Evolutionary conservation across 352 stramenopile genomes (phyloP), one percentile per base, ranked within the genome.

Genomic region (Pythium pyrilobum): DNA sequence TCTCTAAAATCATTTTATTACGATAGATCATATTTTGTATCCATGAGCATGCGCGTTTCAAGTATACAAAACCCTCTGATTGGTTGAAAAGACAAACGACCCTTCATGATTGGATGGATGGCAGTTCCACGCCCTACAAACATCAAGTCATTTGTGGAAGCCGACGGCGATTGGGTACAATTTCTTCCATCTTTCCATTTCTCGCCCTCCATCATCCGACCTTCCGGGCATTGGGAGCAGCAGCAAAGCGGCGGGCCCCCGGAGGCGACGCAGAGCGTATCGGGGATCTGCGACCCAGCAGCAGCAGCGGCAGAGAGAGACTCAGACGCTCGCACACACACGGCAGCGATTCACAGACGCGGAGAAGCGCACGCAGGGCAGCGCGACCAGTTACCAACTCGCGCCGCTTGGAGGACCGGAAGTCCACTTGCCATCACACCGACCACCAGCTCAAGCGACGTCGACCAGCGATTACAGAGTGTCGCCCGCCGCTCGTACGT

Each of bases 51-150:
- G n/a, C n/a, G n/a, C n/a, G n/a, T n/a, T n/a, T n/a, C n/a, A n/a
- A n/a, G n/a, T n/a, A n/a, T n/a, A 27, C 37, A 16, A 43, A 27
- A 25, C 18, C 37, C 37, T n/a, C 37, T 40, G 44, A 61, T 61
- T 61, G 53, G 53, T 15, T 20, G 40, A 61, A 54, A 61, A 21
- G 25, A 15, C 15, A 21, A 25, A 44, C 44, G 53, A 61, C 53
- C 39, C 36, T 61, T 61, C 43, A 54, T 61, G 53, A 61, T 61
- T 61, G 53, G 53, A 15, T 23, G 36, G 42, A 39, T 60, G 8
- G 13, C 38, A 31, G 38, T 9, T 33, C 15, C 16, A 3, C 16
- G 21, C 6, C 15, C 54, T 61, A 61, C 53, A 61, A 61, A 61
- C 20, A 33, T 36, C 53, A 61, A 61, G 53, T 62, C 29, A 31